A percentile compares a stretch with the other conserved stretches of the same genome.
These are phyloP conservation scores for Sclerotinia trifoliorum DNA, from an alignment of 2,329 filamentous ascomycete genomes.

Conservation along the genomic window DNA sequence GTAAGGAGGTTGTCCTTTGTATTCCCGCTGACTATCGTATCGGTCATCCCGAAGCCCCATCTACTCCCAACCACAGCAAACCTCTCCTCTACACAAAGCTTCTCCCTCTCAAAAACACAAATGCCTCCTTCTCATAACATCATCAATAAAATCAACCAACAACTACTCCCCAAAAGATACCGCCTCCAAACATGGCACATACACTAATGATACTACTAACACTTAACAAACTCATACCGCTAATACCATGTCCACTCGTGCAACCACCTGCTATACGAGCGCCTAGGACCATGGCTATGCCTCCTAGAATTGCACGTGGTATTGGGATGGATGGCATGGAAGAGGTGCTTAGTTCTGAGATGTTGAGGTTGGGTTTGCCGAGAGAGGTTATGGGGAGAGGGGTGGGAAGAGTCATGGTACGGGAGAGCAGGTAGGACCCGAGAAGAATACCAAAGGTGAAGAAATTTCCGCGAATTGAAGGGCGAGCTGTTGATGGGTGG, in stretches of 20 bases:
- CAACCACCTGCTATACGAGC: slow-evolving; percentile 64
- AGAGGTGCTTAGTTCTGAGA: too few relatives aligned
- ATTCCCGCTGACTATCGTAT: background rate
- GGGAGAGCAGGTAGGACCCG: slow-evolving; percentile 44
- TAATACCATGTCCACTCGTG: slow-evolving; percentile 68
- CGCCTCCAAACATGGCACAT: slow-evolving; percentile 55
- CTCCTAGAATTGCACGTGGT: slow-evolving; percentile 46
- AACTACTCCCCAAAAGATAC: slow-evolving; percentile 39
- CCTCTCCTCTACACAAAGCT: too few relatives aligned
- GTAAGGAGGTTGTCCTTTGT: background rate
- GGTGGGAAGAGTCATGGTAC: slow-evolving; percentile 21
- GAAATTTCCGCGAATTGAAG: slow-evolving; percentile 9
- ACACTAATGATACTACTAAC: slow-evolving; percentile 63
- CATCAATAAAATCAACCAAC: background rate
- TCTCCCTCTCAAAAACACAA: background rate
- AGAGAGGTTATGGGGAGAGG: background rate
- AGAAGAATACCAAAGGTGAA: slow-evolving; percentile 53
- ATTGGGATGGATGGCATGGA: background rate
- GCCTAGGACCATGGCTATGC: slow-evolving; percentile 57
- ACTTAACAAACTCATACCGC: slow-evolving; percentile 62
- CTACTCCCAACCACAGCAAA: background rate
- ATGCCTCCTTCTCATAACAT: too few relatives aligned
- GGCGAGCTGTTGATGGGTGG: background rate
- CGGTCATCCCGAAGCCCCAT: background rate
- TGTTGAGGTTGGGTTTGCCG: too few relatives aligned